Evolutionary conservation across 345 rosid genomes (phyloP).

Genomic region (Adansonia digitata): DNA sequence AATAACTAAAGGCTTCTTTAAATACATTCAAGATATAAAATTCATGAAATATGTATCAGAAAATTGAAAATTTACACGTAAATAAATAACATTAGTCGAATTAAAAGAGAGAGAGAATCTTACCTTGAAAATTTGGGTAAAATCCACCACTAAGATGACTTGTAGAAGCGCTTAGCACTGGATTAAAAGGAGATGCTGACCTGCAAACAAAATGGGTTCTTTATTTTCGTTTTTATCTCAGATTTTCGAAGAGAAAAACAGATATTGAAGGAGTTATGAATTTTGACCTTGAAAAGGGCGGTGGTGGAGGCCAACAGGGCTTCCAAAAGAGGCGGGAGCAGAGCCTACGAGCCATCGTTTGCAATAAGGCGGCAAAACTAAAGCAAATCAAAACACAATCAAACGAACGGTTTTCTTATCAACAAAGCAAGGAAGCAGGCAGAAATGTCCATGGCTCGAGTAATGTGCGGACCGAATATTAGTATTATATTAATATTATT

Average conservation of each 20-base stretch:
- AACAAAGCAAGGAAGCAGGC: background rate
- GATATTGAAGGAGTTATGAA: background rate
- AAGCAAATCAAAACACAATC: background rate
- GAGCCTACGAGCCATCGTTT: constrained; percentile 1
- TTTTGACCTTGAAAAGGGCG: background rate
- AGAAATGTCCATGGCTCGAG: no score
- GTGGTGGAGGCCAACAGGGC: background rate
- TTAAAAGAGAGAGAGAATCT: background rate
- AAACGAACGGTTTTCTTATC: no score
- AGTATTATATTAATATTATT: no score
- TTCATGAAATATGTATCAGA: background rate
- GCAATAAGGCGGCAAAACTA: background rate
- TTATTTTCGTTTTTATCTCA: background rate
- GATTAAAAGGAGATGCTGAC: background rate
- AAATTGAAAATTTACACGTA: background rate
- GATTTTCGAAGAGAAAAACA: background rate
- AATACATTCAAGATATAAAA: background rate
- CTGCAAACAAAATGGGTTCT: background rate
- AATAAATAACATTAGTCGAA: background rate
- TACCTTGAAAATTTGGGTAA: background rate
- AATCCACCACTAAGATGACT: background rate
- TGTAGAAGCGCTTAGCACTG: background rate
- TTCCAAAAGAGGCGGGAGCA: background rate
- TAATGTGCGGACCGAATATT: no score
- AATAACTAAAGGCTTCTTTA: background rate